Conservation (phyloP, 306 rosid species). For the Echinosophora koreensis region DNA sequence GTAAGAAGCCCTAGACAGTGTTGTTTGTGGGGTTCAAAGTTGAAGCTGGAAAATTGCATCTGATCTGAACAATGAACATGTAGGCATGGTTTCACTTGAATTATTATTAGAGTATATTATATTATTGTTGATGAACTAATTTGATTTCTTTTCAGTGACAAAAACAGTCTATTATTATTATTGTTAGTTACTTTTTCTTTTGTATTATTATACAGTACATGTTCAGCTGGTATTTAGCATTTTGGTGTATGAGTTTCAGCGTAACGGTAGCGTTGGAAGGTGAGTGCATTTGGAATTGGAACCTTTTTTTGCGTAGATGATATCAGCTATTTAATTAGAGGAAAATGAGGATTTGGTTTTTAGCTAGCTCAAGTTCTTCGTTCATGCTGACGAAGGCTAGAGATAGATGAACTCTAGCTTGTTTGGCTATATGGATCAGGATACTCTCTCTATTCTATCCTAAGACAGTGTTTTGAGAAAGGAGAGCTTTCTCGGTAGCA, state of each 20-base stretch:
- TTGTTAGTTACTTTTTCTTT: background rate
- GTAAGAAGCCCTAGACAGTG: conserved; percentile 88
- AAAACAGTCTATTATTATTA: conserved; percentile 7
- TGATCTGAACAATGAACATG: background rate
- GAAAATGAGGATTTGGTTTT: conserved; percentile 12
- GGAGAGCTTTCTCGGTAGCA: conserved; percentile 46
- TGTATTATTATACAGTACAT: background rate
- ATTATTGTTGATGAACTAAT: conserved; percentile 46
- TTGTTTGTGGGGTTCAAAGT: background rate
- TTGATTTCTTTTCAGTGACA: conserved; percentile 40
- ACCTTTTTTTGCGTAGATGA: conserved; percentile 8
- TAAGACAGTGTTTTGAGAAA: conserved; percentile 36
- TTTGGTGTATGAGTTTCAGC: background rate
- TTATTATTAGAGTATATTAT: conserved; percentile 11
- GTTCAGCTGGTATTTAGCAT: background rate
- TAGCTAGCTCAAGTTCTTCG: conserved; percentile 14
- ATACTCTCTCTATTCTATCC: conserved; percentile 28
- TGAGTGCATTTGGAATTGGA: conserved; percentile 26
- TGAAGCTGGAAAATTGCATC: background rate
- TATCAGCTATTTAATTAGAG: background rate
- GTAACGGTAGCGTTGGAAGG: background rate
- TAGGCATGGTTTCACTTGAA: conserved; percentile 34
- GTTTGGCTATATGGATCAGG: conserved; percentile 42
- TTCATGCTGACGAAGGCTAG: conserved; percentile 35
- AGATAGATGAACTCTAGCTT: conserved; percentile 35